Evolutionary conservation across 768 basidiomycete species (phyloP), one percentile per base, ranked within the genome.

Genomic region (Leccinum broughii): DNA sequence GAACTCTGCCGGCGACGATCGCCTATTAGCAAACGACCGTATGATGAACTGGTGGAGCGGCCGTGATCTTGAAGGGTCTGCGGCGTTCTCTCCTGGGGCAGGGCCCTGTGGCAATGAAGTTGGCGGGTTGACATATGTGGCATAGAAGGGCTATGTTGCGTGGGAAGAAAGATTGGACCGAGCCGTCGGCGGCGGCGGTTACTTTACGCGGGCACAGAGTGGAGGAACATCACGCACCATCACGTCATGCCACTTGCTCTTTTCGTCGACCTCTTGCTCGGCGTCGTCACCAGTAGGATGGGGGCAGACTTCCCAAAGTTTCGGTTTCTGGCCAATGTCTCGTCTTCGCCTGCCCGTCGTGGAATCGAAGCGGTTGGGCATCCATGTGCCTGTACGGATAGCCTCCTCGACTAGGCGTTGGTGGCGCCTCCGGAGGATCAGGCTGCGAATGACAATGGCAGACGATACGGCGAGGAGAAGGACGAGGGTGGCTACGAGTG

Each of bases 391-490:
- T 59, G 85, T 83, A 24, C 81, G 77, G 62, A 88, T 87, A 17
- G 85, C 86, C 61, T 88, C 85, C 55, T 83, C 85, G 34, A 88
- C 76, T 66, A 85, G 69, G 6, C 78, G 79, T 17, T 83, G 80
- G 58, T 86, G 84, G 4, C 88, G 81, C 14, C 86, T 74, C 3
- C 88, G 80, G n/a, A 89, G 77, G 44, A 88, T 62, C 59, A 88
- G 79, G 22, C 86, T 88, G 37, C 88, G 85, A 51, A 83, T 64
- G 61, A 89, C 81, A 68, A 89, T 87, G 13, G 85, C 85, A 3
- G 82, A 82, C 9, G 86, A 87, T n/a, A 90, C 83, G 44, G 79
- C 77, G 24, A 89, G 80, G 20, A 90, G 81, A 22, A 89, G 82
- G 60, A 89, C 80, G 54, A 89, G 81, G 2, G 88, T 89, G 3